phyloP scores from a whole-genome alignment of 2,329 filamentous ascomycete genomes.

The Fusarium gaditjirri region DNA sequence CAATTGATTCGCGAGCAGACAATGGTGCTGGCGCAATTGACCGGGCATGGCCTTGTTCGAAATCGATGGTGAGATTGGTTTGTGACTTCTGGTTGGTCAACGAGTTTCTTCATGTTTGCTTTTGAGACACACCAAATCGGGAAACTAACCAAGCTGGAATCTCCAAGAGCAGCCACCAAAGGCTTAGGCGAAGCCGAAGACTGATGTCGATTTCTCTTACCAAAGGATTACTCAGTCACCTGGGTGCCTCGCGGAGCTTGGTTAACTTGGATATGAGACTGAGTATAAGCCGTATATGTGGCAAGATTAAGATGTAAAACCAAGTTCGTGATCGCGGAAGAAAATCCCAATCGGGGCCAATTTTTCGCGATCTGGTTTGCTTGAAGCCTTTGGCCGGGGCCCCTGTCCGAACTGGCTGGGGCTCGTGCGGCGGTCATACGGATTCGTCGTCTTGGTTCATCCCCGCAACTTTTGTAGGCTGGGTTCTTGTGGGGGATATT shows the following conservation, averaged over 20 bases:
- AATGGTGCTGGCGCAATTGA: constrained; percentile 25
- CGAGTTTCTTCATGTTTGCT: constrained; percentile 37
- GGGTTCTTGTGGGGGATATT: constrained; percentile 28
- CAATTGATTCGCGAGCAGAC: constrained; percentile 21
- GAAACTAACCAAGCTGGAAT: constrained; percentile 33
- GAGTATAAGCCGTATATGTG: background rate
- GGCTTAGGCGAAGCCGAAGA: constrained; percentile 29
- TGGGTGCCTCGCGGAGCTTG: background rate
- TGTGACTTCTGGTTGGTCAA: constrained; percentile 32
- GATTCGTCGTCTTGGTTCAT: constrained; percentile 39
- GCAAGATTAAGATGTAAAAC: constrained; percentile 15
- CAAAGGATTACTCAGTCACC: constrained; percentile 7
- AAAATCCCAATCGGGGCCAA: constrained; percentile 18
- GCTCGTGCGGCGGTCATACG: constrained; percentile 42
- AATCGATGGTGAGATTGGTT: constrained; percentile 21
- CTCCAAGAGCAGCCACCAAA: constrained; percentile 29
- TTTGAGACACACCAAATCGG: constrained; percentile 36
- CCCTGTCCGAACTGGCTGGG: constrained; percentile 31
- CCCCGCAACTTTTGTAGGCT: constrained; percentile 29
- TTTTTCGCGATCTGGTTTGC: constrained; percentile 36
- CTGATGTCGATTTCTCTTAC: constrained; percentile 10
- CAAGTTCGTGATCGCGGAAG: constrained; percentile 13
- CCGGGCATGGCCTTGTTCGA: constrained; percentile 38
- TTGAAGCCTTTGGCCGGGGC: constrained; percentile 23
- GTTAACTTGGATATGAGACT: constrained; percentile 1